A percentile compares a stretch with the other conserved stretches of the same genome.
phyloP scores from a whole-genome alignment of 2,329 filamentous ascomycete species.

The Fusarium circinatum region DNA sequence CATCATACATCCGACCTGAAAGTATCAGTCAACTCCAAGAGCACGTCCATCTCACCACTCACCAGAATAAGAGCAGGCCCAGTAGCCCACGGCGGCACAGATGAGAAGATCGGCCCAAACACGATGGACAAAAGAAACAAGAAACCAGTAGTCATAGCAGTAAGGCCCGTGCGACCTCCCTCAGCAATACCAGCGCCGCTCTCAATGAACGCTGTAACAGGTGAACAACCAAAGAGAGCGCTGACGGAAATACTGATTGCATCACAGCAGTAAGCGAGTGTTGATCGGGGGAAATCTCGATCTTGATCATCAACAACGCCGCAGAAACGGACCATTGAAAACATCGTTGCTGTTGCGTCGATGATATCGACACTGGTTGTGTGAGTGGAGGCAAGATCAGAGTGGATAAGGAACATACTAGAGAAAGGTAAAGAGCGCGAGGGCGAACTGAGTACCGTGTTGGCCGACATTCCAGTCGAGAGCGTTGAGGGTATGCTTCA shows the following conservation, averaged over 20 bases:
- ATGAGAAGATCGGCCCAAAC: constrained; percentile 77
- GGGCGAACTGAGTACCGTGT: constrained; percentile 75
- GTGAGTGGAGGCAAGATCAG: not conserved
- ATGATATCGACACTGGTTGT: constrained; percentile 70
- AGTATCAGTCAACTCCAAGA: not conserved
- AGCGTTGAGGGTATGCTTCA: constrained; percentile 70
- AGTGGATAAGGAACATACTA: constrained; percentile 51
- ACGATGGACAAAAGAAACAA: constrained; percentile 76
- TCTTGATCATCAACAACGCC: constrained; percentile 68
- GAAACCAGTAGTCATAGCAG: constrained; percentile 70
- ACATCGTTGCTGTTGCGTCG: constrained; percentile 76
- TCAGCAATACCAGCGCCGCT: constrained; percentile 77
- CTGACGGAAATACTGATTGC: constrained; percentile 74
- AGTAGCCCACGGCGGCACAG: constrained; percentile 78
- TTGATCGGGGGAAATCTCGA: constrained; percentile 82
- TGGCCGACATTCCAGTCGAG: constrained; percentile 75
- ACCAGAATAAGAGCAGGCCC: constrained; percentile 78
- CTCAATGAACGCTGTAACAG: constrained; percentile 76
- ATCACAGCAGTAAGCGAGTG: constrained; percentile 76
- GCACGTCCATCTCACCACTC: not conserved
- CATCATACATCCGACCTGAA: constrained; percentile 78
- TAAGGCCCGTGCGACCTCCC: constrained; percentile 74
- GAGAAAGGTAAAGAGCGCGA: constrained; percentile 78
- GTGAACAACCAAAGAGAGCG: constrained; percentile 71
- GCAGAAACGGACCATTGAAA: constrained; percentile 78